Evolutionary conservation across 2,329 filamentous ascomycete species (phyloP), one percentile per base, ranked within the genome.

Genomic region (Cladosporium sp.): DNA sequence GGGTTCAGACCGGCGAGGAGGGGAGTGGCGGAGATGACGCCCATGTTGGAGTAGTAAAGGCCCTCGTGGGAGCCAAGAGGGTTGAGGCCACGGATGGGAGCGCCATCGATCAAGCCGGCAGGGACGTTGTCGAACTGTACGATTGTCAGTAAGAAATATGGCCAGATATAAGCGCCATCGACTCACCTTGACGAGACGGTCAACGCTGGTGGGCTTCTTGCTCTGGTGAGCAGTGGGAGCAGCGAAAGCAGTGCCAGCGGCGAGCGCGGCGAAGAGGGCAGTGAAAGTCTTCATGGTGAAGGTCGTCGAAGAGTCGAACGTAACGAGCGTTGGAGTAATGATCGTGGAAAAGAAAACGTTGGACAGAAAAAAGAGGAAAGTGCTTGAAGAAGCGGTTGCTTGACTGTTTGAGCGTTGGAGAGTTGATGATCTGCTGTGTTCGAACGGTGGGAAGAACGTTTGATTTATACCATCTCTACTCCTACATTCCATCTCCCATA

Each of bases 11-110:
- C 47, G 13, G 47, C 47, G 9, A 43, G 39, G 20, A 50, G 39
- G 15, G 41, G 39, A 2, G 39, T 43, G 32, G 20, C 40, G 17
- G 47, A 50, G 40, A 50, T 50, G 9, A 50, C 47, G 24, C 47
- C 47, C 47, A 50, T 37, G 39, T 43, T 43, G 30, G 30, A 24
- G 39, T 50, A 50, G 47, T 43, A 50, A 19, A 50, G 47, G 30
- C 34, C 34, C n/a, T 50, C 47, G 39, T 50, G 34, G 12, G 47
- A 43, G 20, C 47, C 47, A 18, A 50, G 41, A 7, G 39, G n/a
- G 39, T 43, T 50, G 20, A 50, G 41, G 13, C 47, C 47, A 6
- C 47, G 39, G 15, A 43, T 17, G 20, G 47, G 47, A 11, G 34
- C 47, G 19, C 47, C 47, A 22, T 50, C 41, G 39, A 50, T 43